These are phyloP conservation scores for Eutrema japonicum DNA, from an alignment of 345 rosid species.

Conservation along the genomic window DNA sequence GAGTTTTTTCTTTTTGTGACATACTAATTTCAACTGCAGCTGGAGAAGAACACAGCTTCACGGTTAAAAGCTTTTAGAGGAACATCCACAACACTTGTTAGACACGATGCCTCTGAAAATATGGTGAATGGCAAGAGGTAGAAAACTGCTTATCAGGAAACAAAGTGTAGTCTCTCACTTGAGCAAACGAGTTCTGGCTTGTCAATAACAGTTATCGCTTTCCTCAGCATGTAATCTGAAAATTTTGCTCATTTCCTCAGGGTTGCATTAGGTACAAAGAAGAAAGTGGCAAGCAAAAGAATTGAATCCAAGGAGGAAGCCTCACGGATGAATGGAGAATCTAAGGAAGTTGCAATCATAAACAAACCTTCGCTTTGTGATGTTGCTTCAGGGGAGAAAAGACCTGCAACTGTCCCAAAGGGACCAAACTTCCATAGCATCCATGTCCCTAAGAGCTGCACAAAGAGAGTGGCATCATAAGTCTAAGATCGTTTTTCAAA, in stretches of 20 bases:
- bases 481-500: not conserved
- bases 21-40: conserved; percentile 25
- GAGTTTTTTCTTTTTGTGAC: not conserved
- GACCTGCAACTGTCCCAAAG: conserved; percentile 52
- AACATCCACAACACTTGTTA: conserved; percentile 32
- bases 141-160: conserved; percentile 43
- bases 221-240: not conserved
- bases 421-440: conserved; percentile 68
- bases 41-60: conserved; percentile 32
- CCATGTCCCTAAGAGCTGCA: conserved; percentile 76
- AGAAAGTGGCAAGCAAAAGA: conserved; percentile 19
- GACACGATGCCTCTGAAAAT: conserved; percentile 25
- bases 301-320: conserved; percentile 44
- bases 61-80: conserved; percentile 40
- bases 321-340: conserved; percentile 31
- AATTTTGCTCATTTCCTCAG: conserved; percentile 46
- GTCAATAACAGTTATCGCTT: not conserved
- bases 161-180: conserved; percentile 41
- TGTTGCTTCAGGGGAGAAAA: conserved; percentile 51
- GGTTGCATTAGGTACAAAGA: conserved; percentile 43
- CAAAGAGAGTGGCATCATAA: conserved; percentile 44
- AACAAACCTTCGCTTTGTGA: conserved; percentile 49
- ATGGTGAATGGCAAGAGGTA: conserved; percentile 25
- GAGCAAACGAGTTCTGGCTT: conserved; percentile 29
- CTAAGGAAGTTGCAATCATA: conserved; percentile 42